These are phyloP conservation scores for Guadua angustifolia DNA, from an alignment of 176 grass and related monocot species.

Conservation along the genomic window DNA sequence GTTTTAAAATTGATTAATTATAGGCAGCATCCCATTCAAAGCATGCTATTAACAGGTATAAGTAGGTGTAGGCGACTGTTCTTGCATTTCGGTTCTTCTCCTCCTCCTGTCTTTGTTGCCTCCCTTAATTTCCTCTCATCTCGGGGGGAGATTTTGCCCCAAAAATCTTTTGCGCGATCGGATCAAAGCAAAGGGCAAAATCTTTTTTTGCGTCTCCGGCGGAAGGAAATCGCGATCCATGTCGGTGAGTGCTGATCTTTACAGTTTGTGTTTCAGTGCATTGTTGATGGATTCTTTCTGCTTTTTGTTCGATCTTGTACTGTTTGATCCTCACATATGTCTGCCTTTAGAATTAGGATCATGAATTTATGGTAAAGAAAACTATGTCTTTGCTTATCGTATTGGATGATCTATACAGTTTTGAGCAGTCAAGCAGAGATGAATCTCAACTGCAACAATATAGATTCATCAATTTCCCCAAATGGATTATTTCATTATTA, in stretches of 20 bases:
- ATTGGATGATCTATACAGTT: no score
- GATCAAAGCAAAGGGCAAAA: conserved; percentile 49
- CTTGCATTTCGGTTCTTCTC: conserved; percentile 29
- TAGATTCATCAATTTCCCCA: not conserved
- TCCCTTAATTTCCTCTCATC: conserved; percentile 24
- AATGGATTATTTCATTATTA: not conserved
- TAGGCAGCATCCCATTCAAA: conserved; percentile 50
- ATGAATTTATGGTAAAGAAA: not conserved
- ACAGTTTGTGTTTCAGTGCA: not conserved
- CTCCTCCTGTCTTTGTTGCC: conserved; percentile 39
- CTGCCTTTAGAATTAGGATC: not conserved
- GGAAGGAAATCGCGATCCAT: conserved; percentile 50
- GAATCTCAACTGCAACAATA: not conserved
- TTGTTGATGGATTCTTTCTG: not conserved
- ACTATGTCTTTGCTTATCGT: no score
- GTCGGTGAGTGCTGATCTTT: conserved; percentile 56
- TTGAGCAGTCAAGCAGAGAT: not conserved
- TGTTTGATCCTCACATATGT: not conserved
- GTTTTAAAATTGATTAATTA: conserved; percentile 29
- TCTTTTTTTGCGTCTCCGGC: conserved; percentile 18
- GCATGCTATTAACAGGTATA: conserved; percentile 40
- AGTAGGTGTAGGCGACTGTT: not conserved
- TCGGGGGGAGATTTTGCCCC: conserved; percentile 50
- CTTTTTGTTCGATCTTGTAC: not conserved
- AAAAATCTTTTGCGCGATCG: conserved; percentile 5